phyloP scores from a whole-genome alignment of 495 filamentous ascomycete genomes.

The Jackrogersella multiformis region DNA sequence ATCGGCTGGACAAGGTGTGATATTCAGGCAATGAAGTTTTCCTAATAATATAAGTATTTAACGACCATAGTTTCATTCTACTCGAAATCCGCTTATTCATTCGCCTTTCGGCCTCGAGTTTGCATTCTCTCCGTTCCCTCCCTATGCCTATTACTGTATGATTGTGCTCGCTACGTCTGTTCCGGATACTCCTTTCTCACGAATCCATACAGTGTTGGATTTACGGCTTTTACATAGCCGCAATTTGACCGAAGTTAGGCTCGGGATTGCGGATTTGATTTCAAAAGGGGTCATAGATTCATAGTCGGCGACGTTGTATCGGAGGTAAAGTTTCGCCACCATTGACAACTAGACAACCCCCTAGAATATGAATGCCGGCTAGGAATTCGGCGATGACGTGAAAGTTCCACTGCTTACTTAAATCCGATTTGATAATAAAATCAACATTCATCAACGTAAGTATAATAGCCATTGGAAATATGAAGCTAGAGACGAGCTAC shows the following conservation, averaged over 20 bases:
- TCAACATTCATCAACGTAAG: too few species aligned
- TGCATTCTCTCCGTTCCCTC: neutral
- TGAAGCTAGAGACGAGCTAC: too few species aligned
- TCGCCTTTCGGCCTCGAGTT: neutral
- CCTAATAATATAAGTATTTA: neutral
- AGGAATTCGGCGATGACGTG: neutral
- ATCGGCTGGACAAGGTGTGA: constrained; percentile 47
- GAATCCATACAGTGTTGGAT: neutral
- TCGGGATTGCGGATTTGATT: neutral
- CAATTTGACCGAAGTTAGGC: neutral
- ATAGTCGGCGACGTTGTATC: constrained; percentile 1
- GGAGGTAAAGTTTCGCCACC: too few species aligned
- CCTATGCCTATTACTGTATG: too few species aligned
- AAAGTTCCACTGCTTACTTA: neutral
- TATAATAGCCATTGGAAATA: too few species aligned
- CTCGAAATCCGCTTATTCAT: too few species aligned
- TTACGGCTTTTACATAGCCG: neutral
- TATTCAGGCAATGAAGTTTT: neutral
- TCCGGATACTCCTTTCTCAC: neutral
- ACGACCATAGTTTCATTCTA: too few species aligned
- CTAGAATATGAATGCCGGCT: constrained; percentile 4
- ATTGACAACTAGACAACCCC: neutral
- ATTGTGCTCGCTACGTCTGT: neutral
- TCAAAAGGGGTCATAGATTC: neutral
- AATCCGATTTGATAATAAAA: constrained; percentile 4